phyloP scores from a whole-genome alignment of 2,329 filamentous ascomycete species.

The Fusarium buxicola region DNA sequence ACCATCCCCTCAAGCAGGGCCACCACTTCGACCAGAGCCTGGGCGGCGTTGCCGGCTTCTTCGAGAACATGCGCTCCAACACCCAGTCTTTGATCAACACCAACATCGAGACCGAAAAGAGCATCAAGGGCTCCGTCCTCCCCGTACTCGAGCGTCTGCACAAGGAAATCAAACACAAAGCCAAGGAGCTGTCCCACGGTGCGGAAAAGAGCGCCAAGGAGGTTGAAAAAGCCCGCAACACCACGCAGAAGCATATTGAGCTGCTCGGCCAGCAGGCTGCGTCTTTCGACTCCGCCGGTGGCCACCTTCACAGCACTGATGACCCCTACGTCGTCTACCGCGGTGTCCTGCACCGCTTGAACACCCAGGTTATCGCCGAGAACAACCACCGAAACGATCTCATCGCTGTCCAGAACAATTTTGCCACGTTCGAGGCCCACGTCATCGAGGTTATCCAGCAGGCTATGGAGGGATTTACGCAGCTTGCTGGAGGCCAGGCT shows the following conservation, averaged over 20 bases:
- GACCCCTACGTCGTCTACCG: conserved; percentile 92
- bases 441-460: conserved; percentile 85
- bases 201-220: conserved; percentile 88
- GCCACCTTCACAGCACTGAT: conserved; percentile 75
- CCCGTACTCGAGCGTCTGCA: conserved; percentile 92
- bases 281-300: conserved; percentile 79
- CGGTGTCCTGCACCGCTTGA: conserved; percentile 83
- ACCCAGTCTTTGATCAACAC: conserved; percentile 91
- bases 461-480: conserved; percentile 84
- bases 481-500: conserved; percentile 81
- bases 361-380: conserved; percentile 93
- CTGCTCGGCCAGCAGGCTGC: conserved; percentile 89
- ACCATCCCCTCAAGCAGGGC: conserved; percentile 85
- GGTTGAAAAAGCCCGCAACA: conserved; percentile 87
- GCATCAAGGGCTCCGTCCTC: conserved; percentile 84
- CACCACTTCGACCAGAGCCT: conserved; percentile 92
- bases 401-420: conserved; percentile 90
- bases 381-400: conserved; percentile 96
- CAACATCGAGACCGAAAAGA: conserved; percentile 91
- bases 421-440: conserved; percentile 87
- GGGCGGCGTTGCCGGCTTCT: conserved; percentile 89
- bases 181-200: conserved; percentile 86
- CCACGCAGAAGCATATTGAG: conserved; percentile 96
- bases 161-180: conserved; percentile 96
- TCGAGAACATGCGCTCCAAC: conserved; percentile 93